These are phyloP conservation scores for Tricholoma bakamatsutake DNA, from an alignment of 768 basidiomycete genomes.

Conservation along the genomic window DNA sequence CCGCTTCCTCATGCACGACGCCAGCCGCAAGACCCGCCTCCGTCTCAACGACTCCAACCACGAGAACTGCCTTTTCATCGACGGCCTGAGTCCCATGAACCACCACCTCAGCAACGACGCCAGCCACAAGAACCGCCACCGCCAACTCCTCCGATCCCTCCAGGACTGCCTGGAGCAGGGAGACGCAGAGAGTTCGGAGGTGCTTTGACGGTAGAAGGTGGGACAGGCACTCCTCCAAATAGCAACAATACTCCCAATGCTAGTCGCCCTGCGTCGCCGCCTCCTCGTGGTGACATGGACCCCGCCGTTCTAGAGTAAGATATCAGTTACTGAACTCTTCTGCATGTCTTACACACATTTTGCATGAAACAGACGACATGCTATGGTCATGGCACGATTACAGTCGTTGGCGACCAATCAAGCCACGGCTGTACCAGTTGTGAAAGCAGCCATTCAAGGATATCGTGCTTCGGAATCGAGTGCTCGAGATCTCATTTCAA, in stretches of 20 bases:
- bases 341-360: not conserved
- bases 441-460: constrained; percentile 72
- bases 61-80: constrained; percentile 39
- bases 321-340: not conserved
- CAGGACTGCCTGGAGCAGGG: constrained; percentile 24
- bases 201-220: constrained; percentile 38
- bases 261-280: constrained; percentile 36
- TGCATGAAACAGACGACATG: constrained; percentile 48
- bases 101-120: constrained; percentile 26
- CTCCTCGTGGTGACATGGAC: constrained; percentile 42
- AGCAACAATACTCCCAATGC: constrained; percentile 18
- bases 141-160: constrained; percentile 1
- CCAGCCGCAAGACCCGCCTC: constrained; percentile 26
- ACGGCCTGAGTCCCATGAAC: constrained; percentile 20
- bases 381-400: constrained; percentile 59
- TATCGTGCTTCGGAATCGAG: constrained; percentile 73
- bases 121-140: constrained; percentile 11
- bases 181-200: constrained; percentile 60
- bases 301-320: constrained; percentile 51
- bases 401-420: constrained; percentile 53
- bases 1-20: constrained; percentile 29
- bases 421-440: constrained; percentile 49
- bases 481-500: constrained; percentile 81
- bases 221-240: constrained; percentile 12
- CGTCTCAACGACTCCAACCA: not conserved